Percentiles rank a stretch among this genome's conserved stretches.
phyloP scores from a whole-genome alignment of 768 basidiomycete genomes.

The Lactarius indigo region DNA sequence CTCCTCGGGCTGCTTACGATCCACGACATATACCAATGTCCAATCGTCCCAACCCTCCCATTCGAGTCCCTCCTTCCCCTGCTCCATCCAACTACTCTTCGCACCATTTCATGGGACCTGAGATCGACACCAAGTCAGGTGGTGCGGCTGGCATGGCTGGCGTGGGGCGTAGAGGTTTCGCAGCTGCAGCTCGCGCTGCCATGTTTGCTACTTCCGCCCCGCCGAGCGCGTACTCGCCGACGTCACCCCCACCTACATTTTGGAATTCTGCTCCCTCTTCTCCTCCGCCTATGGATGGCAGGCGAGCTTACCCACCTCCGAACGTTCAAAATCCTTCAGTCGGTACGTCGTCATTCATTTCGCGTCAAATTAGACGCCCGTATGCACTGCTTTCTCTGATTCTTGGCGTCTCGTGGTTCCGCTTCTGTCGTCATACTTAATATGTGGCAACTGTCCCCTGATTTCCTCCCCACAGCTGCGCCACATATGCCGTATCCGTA shows the following conservation, averaged over 20 bases:
- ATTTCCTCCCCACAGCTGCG: slow-evolving; percentile 3
- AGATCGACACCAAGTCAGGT: slow-evolving; percentile 67
- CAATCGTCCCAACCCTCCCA: neutral
- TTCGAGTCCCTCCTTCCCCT: slow-evolving; percentile 12
- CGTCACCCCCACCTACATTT: neutral
- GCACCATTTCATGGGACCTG: slow-evolving; percentile 26
- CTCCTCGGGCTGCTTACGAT: neutral
- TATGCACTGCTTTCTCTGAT: neutral
- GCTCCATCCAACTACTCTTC: slow-evolving; percentile 16
- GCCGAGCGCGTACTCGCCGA: slow-evolving; percentile 1
- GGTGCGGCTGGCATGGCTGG: slow-evolving; percentile 89
- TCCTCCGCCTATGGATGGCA: slow-evolving; percentile 32
- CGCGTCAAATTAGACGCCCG: slow-evolving; percentile 8
- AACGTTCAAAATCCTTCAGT: slow-evolving; percentile 24
- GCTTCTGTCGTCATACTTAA: slow-evolving; percentile 11
- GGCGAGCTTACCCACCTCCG: slow-evolving; percentile 34
- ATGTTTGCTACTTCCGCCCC: slow-evolving; percentile 36
- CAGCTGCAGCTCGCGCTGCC: slow-evolving; percentile 66
- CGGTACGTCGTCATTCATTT: slow-evolving; percentile 24
- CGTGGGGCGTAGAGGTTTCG: slow-evolving; percentile 80
- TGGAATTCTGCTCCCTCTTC: slow-evolving; percentile 11
- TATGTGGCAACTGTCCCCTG: neutral
- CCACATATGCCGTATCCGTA: slow-evolving; percentile 19
- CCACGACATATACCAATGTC: slow-evolving; percentile 8
- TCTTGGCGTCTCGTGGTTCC: neutral